Conservation (phyloP, 2,329 filamentous ascomycete species). For the Trichoderma cornu-damae region DNA sequence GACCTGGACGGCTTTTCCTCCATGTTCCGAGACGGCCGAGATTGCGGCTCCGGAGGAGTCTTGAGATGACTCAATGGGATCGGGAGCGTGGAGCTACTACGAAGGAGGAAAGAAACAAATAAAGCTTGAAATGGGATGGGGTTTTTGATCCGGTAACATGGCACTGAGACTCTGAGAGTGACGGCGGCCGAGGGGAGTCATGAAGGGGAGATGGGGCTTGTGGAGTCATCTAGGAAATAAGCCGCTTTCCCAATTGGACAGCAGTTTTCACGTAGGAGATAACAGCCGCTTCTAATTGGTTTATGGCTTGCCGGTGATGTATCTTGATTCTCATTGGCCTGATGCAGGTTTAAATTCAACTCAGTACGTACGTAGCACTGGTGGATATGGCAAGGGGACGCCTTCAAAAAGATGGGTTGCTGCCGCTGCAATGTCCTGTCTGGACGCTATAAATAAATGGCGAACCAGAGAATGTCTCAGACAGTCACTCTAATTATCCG, state of each 20-base stretch:
- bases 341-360: background rate
- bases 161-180: background rate
- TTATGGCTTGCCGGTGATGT: background rate
- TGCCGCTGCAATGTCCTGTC: too few relatives aligned
- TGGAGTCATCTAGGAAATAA: slow-evolving; percentile 4
- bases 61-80: background rate
- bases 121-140: background rate
- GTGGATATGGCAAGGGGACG: background rate
- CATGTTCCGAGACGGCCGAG: background rate
- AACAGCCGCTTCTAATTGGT: background rate
- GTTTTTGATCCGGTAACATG: background rate
- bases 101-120: background rate
- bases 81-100: background rate
- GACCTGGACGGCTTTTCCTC: slow-evolving; percentile 1
- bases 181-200: background rate
- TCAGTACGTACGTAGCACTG: background rate
- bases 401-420: background rate
- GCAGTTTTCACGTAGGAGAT: background rate
- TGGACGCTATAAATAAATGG: slow-evolving; percentile 10
- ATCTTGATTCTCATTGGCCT: background rate
- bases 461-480: background rate
- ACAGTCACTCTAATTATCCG: background rate
- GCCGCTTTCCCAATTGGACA: background rate
- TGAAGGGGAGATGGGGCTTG: background rate
- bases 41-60: background rate